phyloP scores from a whole-genome alignment of 805 yeast species.

The Zygosaccharomyces pseudorouxii region DNA sequence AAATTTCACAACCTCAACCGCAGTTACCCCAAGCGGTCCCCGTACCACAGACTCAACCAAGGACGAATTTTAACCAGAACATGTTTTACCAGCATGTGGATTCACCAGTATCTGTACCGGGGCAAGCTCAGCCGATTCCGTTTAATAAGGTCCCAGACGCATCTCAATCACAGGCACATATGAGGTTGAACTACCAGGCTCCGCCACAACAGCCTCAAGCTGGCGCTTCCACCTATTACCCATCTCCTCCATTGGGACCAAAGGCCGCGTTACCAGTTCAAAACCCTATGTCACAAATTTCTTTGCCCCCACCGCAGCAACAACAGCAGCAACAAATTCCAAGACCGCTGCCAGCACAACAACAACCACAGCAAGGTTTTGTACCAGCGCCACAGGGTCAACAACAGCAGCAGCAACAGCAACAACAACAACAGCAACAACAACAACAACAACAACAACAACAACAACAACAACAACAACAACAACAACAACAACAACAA shows the following conservation, averaged over 20 bases:
- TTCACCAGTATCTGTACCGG: not conserved
- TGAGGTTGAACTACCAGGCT: constrained; percentile 8
- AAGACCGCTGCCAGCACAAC: constrained; percentile 5
- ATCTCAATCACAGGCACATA: constrained; percentile 1
- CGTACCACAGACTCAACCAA: constrained; percentile 6
- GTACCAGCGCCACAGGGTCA: not conserved
- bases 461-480: constrained; percentile 1
- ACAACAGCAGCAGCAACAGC: constrained; percentile 5
- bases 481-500: constrained; percentile 11
- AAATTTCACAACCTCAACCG: not conserved
- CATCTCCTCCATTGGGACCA: not conserved
- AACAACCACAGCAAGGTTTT: constrained; percentile 5
- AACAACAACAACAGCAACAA: not conserved
- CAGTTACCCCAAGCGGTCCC: constrained; percentile 1
- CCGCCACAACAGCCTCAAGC: constrained; percentile 3
- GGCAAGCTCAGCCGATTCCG: constrained; percentile 8
- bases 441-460: constrained; percentile 1
- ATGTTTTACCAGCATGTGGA: constrained; percentile 8
- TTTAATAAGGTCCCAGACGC: constrained; percentile 7
- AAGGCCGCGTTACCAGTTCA: not conserved
- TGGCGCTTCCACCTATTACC: constrained; percentile 8
- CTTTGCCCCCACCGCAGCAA: not conserved
- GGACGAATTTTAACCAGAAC: constrained; percentile 1
- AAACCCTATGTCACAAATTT: not conserved
- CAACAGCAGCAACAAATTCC: not conserved